A percentile compares a stretch with the other conserved stretches of the same genome.
Evolutionary conservation across 2,329 filamentous ascomycete species (phyloP).

Genomic region (Aureobasidium zeae): DNA sequence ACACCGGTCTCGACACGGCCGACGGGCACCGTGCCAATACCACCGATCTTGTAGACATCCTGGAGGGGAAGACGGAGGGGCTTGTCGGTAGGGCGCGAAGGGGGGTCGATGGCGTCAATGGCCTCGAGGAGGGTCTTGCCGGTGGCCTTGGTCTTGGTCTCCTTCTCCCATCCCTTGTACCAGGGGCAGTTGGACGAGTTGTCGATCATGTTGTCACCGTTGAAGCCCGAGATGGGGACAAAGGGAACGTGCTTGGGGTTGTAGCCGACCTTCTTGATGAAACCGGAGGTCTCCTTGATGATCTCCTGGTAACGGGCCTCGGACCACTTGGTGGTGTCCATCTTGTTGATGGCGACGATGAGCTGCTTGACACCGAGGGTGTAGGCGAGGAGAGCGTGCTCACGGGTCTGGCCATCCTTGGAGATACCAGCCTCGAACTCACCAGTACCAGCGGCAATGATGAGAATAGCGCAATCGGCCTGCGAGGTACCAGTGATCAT

Average conservation of each 20-base stretch:
- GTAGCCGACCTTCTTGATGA: slow-evolving; percentile 99
- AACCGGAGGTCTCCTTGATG: slow-evolving; percentile 99
- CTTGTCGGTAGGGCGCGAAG: slow-evolving; percentile 93
- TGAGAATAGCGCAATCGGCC: slow-evolving; percentile 99
- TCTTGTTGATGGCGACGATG: slow-evolving; percentile 99
- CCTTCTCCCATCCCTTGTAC: slow-evolving; percentile 99
- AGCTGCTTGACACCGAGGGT: slow-evolving; percentile 99
- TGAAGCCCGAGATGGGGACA: slow-evolving; percentile 99
- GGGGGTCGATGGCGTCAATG: slow-evolving; percentile 91
- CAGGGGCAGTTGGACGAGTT: slow-evolving; percentile 88
- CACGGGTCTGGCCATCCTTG: slow-evolving; percentile 99
- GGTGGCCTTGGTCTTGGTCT: slow-evolving; percentile 78
- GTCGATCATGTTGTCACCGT: slow-evolving; percentile 99
- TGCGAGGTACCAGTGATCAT: slow-evolving; percentile 99
- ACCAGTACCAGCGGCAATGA: slow-evolving; percentile 99
- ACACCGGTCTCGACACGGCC: slow-evolving; percentile 99
- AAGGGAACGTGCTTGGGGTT: slow-evolving; percentile 98
- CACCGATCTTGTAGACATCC: slow-evolving; percentile 99
- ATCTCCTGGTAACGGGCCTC: slow-evolving; percentile 96
- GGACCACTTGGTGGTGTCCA: slow-evolving; percentile 99
- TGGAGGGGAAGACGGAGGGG: slow-evolving; percentile 99
- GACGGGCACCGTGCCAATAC: slow-evolving; percentile 99
- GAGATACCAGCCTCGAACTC: slow-evolving; percentile 99
- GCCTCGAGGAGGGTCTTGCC: slow-evolving; percentile 99
- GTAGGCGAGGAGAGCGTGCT: slow-evolving; percentile 99